Conservation (phyloP, 106 monocot genomes). For the Dioscorea zingiberensis region DNA sequence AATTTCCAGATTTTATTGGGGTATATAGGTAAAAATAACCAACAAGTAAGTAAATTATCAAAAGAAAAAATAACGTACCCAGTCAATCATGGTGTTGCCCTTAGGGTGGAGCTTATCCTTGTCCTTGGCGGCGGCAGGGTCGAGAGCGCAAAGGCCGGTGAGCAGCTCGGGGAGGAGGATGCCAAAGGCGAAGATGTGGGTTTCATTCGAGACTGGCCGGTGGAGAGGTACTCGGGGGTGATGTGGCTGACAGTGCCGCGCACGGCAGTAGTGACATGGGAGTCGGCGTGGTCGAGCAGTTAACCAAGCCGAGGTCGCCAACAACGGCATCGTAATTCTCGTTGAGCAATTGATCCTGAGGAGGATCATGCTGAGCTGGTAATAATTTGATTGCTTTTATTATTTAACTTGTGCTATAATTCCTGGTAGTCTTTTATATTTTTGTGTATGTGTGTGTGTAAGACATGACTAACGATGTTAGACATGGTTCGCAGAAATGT, state of each 20-base stretch:
- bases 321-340: constrained; percentile 71
- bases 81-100: constrained; percentile 40
- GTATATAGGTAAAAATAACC: no score
- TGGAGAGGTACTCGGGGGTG: constrained; percentile 71
- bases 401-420: no score
- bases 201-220: constrained; percentile 72
- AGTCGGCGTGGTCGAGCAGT: constrained; percentile 83
- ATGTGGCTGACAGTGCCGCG: constrained; percentile 82
- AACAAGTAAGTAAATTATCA: no score
- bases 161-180: constrained; percentile 61
- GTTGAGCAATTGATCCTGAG: no score
- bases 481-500: no score
- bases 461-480: no score
- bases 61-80: no score
- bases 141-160: constrained; percentile 44
- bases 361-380: no score
- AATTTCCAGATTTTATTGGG: no score
- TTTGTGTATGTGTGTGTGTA: no score
- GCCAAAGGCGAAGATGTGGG: constrained; percentile 72
- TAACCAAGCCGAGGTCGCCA: constrained; percentile 93
- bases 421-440: no score
- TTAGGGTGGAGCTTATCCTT: neutral
- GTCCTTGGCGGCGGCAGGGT: constrained; percentile 27
- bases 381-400: no score
- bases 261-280: constrained; percentile 79